Conservation (phyloP, 257 asterid genomes). For the Solanum virginianum region DNA sequence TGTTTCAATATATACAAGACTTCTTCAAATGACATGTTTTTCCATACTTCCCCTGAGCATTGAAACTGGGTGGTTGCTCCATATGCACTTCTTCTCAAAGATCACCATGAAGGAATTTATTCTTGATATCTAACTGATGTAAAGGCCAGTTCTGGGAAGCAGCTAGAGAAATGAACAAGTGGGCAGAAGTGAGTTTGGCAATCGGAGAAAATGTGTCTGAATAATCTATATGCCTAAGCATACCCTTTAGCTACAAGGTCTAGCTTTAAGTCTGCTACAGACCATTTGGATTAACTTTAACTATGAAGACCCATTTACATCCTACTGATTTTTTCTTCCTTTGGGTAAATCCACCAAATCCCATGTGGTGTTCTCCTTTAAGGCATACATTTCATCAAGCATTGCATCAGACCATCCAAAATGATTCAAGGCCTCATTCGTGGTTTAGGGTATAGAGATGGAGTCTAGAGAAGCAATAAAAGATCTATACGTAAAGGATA, state of each 20-base stretch:
- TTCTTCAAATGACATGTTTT: background rate
- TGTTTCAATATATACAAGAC: background rate
- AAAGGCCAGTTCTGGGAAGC: background rate
- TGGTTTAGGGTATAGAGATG: background rate
- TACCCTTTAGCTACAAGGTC: background rate
- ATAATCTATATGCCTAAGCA: background rate
- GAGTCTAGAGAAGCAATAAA: background rate
- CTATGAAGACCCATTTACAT: background rate
- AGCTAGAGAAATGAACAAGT: background rate
- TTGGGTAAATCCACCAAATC: background rate
- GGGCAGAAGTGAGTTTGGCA: background rate
- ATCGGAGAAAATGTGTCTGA: too few relatives aligned
- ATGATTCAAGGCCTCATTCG: background rate
- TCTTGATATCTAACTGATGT: background rate
- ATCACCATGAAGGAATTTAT: background rate
- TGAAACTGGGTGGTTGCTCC: background rate
- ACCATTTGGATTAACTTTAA: background rate
- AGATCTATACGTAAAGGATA: background rate
- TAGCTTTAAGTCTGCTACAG: background rate
- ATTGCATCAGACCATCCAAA: background rate
- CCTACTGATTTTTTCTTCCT: background rate
- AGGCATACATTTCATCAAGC: background rate
- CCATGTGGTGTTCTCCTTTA: too few relatives aligned
- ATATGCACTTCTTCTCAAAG: background rate
- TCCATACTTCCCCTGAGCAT: background rate